Evolutionary conservation across 163 green algal genomes (phyloP).

Genomic region (Scenedesmus sp.): DNA sequence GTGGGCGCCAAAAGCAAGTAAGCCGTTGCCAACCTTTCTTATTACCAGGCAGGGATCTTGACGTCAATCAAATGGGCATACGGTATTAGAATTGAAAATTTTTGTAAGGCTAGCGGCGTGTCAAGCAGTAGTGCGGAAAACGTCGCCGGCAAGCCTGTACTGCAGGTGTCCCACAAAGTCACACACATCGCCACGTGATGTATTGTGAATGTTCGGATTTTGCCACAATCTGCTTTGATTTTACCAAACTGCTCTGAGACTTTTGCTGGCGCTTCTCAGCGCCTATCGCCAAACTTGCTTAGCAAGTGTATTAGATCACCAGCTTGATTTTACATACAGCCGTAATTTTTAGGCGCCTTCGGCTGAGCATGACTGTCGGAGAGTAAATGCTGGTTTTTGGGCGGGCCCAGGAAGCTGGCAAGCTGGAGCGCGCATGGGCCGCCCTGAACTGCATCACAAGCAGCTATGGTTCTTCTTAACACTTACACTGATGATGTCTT

Average conservation of each 20-base stretch:
- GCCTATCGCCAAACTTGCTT: background rate
- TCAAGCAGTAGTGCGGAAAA: background rate
- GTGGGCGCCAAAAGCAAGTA: no score
- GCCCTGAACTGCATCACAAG: background rate
- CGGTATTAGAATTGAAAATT: no score
- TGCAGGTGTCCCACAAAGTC: background rate
- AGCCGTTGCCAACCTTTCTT: no score
- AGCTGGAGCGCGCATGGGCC: slow-evolving; percentile 6
- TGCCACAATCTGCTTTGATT: background rate
- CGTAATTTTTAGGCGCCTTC: background rate
- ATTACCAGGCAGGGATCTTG: no score
- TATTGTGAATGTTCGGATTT: background rate
- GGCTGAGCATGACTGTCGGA: background rate
- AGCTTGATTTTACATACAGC: background rate
- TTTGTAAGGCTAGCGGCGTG: background rate
- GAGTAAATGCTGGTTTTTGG: background rate
- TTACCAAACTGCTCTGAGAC: background rate
- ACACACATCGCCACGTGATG: background rate
- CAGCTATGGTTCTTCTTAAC: background rate
- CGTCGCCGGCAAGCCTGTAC: background rate
- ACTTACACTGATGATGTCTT: background rate
- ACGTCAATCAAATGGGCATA: no score
- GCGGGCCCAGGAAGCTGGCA: background rate
- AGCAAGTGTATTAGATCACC: background rate
- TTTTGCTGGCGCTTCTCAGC: background rate